Base-by-base conservation (phyloP, 768 basidiomycete species). In the Xerocomellus intermedius region DNA sequence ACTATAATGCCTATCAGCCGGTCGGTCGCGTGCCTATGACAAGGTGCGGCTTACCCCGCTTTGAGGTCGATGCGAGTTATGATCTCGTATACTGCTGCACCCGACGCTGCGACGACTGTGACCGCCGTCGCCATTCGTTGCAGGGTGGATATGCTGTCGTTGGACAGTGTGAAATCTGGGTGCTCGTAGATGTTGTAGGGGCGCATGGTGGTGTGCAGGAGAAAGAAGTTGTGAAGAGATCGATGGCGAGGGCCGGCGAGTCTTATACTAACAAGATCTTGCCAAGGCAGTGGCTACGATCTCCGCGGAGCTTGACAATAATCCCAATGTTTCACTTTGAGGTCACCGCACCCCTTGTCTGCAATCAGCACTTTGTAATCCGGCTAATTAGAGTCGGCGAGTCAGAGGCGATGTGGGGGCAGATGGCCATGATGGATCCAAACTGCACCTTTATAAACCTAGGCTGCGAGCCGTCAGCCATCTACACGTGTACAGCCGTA, bases 141-240 rank as follows among this genome's bases (percentile, higher is more conserved):
- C 1, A 72, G 52, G 2, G 62, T 63, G 30, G 56, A 43, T 47
- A 65, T 42, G 21, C 63, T 61, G 13, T 68, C 69, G 21, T 52
- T 17, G 9, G 69, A 70, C 22, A 72, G 48, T 0, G 70, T 59
- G 42, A 70, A 70, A 2, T 72, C 70, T 36, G 69, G 69, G 57
- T 72, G 70, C 36, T 70, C 69, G 46, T 70, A 70, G 56, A 67
- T 68, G 59, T 66, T 59, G 57, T 71, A 71, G 43, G 69, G 62
- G 19, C 70, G 70, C 70, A 71, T 71, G 53, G 30, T 22, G 32
- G 14, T 38, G 30, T 48, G 22, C 2, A 16, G 22, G 21, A 5
- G 24, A 33, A 16, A 36, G 36, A 42, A 26, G 8, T 9, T 26
- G 32, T 19, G 48, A 17, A 26, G 38, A n/a, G 35, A 26, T 36